Base-by-base conservation (phyloP, 129 eudicot genomes). In the Ambrosia trifida region DNA sequence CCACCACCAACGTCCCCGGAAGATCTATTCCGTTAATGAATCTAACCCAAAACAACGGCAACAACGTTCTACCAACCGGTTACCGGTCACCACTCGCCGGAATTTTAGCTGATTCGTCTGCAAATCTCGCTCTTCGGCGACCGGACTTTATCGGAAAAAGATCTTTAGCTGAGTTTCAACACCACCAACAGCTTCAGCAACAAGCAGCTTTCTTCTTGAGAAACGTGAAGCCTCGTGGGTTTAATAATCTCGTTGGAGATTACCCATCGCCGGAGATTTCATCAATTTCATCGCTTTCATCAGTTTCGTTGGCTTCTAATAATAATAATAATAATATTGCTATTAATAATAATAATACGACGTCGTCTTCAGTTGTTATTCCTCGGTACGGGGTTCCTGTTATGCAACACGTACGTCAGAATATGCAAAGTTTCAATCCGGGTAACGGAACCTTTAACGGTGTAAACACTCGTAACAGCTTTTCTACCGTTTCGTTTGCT, bases 201-300 rank as follows among this genome's bases (percentile, higher is more conserved):
- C 89, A 78, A 70, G 77, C 82, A 19, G 59, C 82, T n/a, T 41
- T 77, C 60, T 78, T 62, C 78, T 73, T 84, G 14, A 60, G 96
- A 57, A 79, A 79, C 78, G 83, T 79, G 2, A 79, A 72, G 12
- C 78, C 18, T 8, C 47, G 78, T 19, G 47, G 74, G 14, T 72
- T 33, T 24, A 77, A 40, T 77, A 49, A 73, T 24, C 28, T 0
- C 28, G 28, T 24, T 24, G 28, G 28, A 24, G 28, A 24, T 24
- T 24, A 24, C 28, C 28, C 28, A 14, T 64, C 78, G 28, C 69
- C 82, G 30, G 82, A 78, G 4, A 50, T 78, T 64, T 78, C 82
- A 9, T 72, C 78, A 53, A 45, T 78, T 72, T 78, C 82, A 7
- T 40, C 44, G 11, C 10, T 40, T 40, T 40, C 44, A 9, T 72